Conservation (phyloP, 805 yeast genomes). For the Myxozyma neglecta region DNA sequence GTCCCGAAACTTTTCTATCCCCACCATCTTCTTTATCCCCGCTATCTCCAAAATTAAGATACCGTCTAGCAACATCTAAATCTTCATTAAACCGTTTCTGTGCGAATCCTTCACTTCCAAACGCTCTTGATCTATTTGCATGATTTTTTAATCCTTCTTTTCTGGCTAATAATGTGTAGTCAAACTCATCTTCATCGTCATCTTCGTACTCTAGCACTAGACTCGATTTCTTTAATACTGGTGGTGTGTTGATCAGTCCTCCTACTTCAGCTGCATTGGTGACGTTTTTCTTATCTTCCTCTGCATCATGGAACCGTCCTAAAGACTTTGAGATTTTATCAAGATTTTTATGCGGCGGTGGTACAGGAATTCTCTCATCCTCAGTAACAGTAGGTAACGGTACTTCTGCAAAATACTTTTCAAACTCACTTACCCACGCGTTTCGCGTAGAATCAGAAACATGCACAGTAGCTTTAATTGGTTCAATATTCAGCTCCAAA, state of each 20-base stretch:
- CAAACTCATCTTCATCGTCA: background rate
- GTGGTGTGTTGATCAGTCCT: slow-evolving; percentile 22
- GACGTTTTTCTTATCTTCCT: slow-evolving; percentile 14
- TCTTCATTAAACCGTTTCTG: background rate
- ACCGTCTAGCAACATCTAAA: background rate
- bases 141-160: too few species aligned
- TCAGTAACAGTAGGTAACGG: background rate
- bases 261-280: slow-evolving; percentile 22
- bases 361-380: slow-evolving; percentile 1
- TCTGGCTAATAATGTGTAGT: too few species aligned
- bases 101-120: too few species aligned
- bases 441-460: slow-evolving; percentile 3
- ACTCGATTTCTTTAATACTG: slow-evolving; percentile 14
- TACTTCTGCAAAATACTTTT: slow-evolving; percentile 4
- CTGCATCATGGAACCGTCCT: slow-evolving; percentile 25
- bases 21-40: background rate
- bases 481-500: slow-evolving; percentile 3
- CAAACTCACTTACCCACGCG: slow-evolving; percentile 19
- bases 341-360: slow-evolving; percentile 1
- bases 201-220: background rate
- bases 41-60: background rate
- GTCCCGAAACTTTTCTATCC: slow-evolving; percentile 13
- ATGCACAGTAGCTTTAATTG: slow-evolving; percentile 4
- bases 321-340: background rate
- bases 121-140: too few species aligned